These are phyloP conservation scores for Casuarina cunninghamiana DNA, from an alignment of 306 rosid species.

Conservation along the genomic window DNA sequence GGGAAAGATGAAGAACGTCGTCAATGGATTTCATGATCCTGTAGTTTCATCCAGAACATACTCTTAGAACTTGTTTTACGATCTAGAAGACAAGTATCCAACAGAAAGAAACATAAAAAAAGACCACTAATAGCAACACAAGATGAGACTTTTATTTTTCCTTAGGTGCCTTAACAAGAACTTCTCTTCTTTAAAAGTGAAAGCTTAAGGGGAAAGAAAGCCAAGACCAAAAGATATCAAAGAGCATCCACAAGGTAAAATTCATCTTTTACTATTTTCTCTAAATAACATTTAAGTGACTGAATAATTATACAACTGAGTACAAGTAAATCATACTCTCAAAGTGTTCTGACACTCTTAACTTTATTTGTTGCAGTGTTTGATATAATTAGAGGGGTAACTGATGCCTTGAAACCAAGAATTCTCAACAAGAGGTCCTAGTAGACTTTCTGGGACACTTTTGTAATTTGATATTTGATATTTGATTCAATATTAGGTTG, in stretches of 20 bases:
- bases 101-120: conserved; percentile 3
- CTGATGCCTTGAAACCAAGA: background rate
- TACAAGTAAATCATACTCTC: background rate
- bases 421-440: background rate
- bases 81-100: conserved; percentile 18
- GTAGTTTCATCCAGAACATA: conserved; percentile 38
- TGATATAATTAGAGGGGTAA: background rate
- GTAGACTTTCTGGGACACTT: no score
- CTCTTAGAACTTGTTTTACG: conserved; percentile 22
- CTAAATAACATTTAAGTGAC: background rate
- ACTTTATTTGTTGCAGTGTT: background rate
- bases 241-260: background rate
- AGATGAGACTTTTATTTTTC: background rate
- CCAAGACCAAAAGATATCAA: background rate
- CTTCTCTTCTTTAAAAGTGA: background rate
- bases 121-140: conserved; percentile 14
- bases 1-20: conserved; percentile 77
- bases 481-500: background rate
- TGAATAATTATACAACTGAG: background rate
- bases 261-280: background rate
- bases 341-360: background rate
- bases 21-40: conserved; percentile 86
- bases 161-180: conserved; percentile 16
- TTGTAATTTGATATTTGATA: no score
- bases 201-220: background rate